Evolutionary conservation across 768 basidiomycete species (phyloP).

Genomic region (Phanerochaete carnosa): DNA sequence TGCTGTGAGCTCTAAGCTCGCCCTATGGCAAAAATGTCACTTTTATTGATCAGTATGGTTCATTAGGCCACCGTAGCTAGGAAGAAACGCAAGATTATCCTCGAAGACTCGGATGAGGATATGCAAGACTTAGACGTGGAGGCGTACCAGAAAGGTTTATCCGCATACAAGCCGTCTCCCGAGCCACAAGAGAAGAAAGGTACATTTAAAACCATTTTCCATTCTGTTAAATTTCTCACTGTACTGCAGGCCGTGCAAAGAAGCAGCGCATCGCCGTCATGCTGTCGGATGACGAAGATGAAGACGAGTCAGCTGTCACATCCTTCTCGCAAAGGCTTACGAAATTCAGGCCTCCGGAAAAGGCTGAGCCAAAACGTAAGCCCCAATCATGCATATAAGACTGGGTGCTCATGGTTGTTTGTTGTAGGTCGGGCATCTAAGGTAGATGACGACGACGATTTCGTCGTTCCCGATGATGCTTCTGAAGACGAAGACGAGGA

Average conservation of each 20-base stretch:
- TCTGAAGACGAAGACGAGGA: conserved; percentile 51
- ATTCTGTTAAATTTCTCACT: not conserved
- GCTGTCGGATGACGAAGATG: conserved; percentile 44
- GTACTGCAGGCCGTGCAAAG: conserved; percentile 45
- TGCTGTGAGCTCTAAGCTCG: conserved; percentile 10
- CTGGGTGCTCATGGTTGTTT: not conserved
- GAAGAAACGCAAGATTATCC: conserved; percentile 64
- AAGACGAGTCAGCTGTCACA: conserved; percentile 36
- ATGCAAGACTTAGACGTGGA: conserved; percentile 9
- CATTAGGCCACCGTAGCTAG: not conserved
- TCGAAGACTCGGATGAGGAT: conserved; percentile 75
- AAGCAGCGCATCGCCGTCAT: conserved; percentile 55
- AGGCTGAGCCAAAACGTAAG: conserved; percentile 40
- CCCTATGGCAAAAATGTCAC: not conserved
- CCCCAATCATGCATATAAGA: not conserved
- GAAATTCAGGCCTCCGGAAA: conserved; percentile 59
- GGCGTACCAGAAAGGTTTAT: conserved; percentile 14
- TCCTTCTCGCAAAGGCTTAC: conserved; percentile 60
- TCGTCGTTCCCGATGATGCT: conserved; percentile 66
- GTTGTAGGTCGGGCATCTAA: conserved; percentile 38
- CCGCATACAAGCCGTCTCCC: conserved; percentile 14
- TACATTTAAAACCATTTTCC: not conserved
- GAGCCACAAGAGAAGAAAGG: conserved; percentile 2
- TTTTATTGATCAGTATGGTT: no score
- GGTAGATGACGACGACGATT: conserved; percentile 64